These are phyloP conservation scores for Alternaria incomplexa DNA, from an alignment of 2,329 filamentous ascomycete genomes.

Conservation along the genomic window DNA sequence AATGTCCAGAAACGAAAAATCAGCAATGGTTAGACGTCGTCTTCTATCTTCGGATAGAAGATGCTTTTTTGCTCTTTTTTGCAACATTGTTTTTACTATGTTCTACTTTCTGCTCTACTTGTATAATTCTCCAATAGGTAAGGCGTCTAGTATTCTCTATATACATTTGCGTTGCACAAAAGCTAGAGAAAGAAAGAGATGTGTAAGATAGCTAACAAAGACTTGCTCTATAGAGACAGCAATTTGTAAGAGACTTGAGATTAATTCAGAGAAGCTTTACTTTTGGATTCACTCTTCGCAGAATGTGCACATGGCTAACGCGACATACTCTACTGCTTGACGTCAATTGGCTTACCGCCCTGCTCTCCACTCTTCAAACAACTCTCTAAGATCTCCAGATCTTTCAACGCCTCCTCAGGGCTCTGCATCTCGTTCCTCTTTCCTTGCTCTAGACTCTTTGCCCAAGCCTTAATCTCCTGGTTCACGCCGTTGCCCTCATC, in stretches of 20 bases:
- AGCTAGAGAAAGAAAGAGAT: neutral
- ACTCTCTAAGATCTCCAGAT: constrained; percentile 62
- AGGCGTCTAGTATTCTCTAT: neutral
- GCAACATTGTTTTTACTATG: neutral
- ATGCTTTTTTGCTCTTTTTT: neutral
- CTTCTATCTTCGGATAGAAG: neutral
- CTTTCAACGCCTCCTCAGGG: constrained; percentile 64
- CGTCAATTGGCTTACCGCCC: constrained; percentile 39
- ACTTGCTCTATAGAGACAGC: neutral
- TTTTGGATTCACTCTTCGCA: neutral
- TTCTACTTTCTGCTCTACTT: neutral
- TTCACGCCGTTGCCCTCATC: constrained; percentile 61
- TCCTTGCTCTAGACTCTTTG: constrained; percentile 58
- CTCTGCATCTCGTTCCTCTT: constrained; percentile 59
- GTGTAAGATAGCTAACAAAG: too few relatives aligned
- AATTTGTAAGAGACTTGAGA: neutral
- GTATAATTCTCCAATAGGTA: too few relatives aligned
- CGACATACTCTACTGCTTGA: constrained; percentile 10
- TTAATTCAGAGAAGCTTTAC: neutral
- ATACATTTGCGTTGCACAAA: neutral
- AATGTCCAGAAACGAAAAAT: neutral
- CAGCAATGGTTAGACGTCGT: neutral
- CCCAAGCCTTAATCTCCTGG: constrained; percentile 68
- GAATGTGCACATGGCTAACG: neutral
- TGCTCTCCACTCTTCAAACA: constrained; percentile 51